phyloP scores from a whole-genome alignment of 208 protist species.

The Acanthamoeba royreba region DNA sequence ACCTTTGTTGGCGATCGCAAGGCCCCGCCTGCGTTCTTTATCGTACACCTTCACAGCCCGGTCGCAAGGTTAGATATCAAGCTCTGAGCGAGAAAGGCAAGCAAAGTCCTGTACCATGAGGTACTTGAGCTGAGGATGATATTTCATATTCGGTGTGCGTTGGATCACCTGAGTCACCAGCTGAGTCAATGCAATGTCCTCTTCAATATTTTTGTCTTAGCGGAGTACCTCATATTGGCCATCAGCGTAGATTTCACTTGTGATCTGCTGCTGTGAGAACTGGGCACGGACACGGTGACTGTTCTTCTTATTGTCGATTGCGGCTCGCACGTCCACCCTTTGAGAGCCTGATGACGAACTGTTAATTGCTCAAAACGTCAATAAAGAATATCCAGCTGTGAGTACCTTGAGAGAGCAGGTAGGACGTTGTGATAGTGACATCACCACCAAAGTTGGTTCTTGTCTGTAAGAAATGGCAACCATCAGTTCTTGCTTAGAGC shows the following conservation, averaged over 20 bases:
- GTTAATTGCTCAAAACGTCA: background rate
- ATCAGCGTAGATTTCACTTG: background rate
- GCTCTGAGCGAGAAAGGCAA: background rate
- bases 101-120: background rate
- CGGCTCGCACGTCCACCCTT: background rate
- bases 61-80: no score
- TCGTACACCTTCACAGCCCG: background rate
- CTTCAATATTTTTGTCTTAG: background rate
- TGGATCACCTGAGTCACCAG: background rate
- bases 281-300: background rate
- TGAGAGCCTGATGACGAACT: background rate
- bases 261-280: background rate
- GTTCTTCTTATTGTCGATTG: background rate
- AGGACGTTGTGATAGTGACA: background rate
- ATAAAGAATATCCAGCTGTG: background rate
- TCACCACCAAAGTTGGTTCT: no score
- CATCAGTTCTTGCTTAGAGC: no score
- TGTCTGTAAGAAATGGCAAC: no score
- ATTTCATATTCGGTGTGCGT: background rate
- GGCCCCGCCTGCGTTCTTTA: background rate
- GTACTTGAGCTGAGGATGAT: background rate
- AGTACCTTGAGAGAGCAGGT: background rate
- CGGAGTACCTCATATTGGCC: background rate
- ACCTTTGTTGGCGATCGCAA: slow-evolving; percentile 30
- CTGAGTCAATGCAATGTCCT: background rate